These are phyloP conservation scores for Metarhizium sp. DNA, from an alignment of 2,329 filamentous ascomycete genomes.

Conservation along the genomic window DNA sequence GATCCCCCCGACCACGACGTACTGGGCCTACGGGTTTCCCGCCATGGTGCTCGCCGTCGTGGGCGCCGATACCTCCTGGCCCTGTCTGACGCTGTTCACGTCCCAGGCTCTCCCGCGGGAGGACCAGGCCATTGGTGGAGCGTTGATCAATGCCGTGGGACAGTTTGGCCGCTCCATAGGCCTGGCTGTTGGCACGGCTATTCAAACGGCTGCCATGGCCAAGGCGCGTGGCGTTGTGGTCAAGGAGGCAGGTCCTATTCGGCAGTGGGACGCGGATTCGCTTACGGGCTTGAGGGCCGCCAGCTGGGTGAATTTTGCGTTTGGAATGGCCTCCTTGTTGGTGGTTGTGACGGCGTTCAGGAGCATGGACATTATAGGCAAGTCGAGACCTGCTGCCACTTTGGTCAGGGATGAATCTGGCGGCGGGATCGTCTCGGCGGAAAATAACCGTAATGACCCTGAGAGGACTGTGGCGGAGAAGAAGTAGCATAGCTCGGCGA, in stretches of 20 bases:
- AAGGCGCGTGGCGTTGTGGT: conserved; percentile 33
- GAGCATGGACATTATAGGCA: conserved; percentile 43
- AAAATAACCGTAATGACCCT: neutral
- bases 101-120: conserved; percentile 51
- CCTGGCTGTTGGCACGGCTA: conserved; percentile 53
- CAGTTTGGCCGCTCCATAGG: conserved; percentile 58
- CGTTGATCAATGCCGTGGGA: conserved; percentile 56
- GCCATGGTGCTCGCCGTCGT: conserved; percentile 58
- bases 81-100: conserved; percentile 55
- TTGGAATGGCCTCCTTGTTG: conserved; percentile 31
- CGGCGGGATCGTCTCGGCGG: neutral
- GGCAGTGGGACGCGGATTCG: conserved; percentile 34
- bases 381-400: conserved; percentile 11
- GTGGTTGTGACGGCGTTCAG: conserved; percentile 40
- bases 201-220: conserved; percentile 54
- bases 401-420: conserved; percentile 6
- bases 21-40: conserved; percentile 58
- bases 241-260: conserved; percentile 31
- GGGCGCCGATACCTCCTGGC: conserved; percentile 59
- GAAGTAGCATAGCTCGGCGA: neutral
- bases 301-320: conserved; percentile 42
- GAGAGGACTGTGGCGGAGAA: neutral
- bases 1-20: conserved; percentile 49
- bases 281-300: conserved; percentile 39
- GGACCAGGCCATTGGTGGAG: conserved; percentile 60